Evolutionary conservation across 176 grass and related monocot genomes (phyloP), one percentile per base, ranked within the genome.

Genomic region (Oryza glumipatula): DNA sequence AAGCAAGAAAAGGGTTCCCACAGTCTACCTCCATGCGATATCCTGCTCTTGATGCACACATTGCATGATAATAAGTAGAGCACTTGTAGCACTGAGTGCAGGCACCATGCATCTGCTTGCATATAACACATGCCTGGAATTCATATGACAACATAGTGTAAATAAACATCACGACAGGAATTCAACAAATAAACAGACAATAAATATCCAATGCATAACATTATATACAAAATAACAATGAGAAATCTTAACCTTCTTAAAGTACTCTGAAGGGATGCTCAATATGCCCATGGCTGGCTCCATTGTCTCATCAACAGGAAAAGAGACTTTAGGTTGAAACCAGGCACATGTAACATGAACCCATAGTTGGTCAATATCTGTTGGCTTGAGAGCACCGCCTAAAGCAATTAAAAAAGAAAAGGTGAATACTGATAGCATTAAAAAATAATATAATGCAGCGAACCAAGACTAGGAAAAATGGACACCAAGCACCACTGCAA

Each of bases 321-420:
- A 99, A 10, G 89, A 86, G 16, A 96, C 91, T 86, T 92, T 89
- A 73, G 93, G 96, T 76, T 94, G 96, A 89, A 92, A 99, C 96
- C 96, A 99, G 23, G 93, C 93, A 76, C 96, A 99, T 76, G 90
- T 96, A 51, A 99, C 46, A 89, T 99, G 96, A 86, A 94, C 93
- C 96, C 93, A 99, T 36, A 99, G 77, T 83, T 88, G 76, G 70
- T 91, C 89, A 88, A 96, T 72, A 88, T 94, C 88, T 64, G 96
- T 94, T 80, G 81, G 91, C 88, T 99, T 99, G 16, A 99, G 86
- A 68, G 96, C 96, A 65, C 96, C 96, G 4, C 96, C 96, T 99
- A 67, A 14, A 5, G 74, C 15, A 78, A 78, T 72, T 43, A 9
- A 81, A 48, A 76, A 63, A 11, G 56, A 73, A 66, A 70, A 51